Base-by-base conservation (phyloP, 192 early-diverging fungal genomes). In the Umbelopsis vinacea region DNA sequence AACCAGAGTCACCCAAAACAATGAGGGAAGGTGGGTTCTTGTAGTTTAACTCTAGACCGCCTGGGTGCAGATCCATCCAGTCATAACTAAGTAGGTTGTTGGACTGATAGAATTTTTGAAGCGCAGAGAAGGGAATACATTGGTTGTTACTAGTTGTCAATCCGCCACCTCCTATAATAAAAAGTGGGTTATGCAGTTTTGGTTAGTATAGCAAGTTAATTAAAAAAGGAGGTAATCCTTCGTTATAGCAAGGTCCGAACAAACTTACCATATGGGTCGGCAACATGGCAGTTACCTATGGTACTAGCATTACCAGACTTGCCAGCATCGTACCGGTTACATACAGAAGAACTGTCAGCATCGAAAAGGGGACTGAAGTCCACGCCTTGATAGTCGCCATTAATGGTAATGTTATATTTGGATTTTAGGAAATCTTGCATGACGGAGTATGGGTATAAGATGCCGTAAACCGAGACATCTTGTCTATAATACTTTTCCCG, bases 1-100 rank as follows among this genome's bases (percentile, higher is more conserved):
- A 73, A 78, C 76, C 76, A 52, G 40, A 66, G 40, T 78, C 69
- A 19, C 77, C 77, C 10, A 79, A 29, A 29, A 79, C 53, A 8
- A 74, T 38, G 10, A 74, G 21, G 8, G 57, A 12, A 38, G 57
- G 57, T 17, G 57, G 57, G 46, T 68, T 52, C 6, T 46, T 40
- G 37, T 68, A 37, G 22, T 38, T 50, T 17, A 74, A 46, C 14
- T 74, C 37, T 17, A 37, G 9, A 22, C 46, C 67, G 26, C 23
- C 22, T 4, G 67, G 67, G 12, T 47, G 45, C 67, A 68, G 15
- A 45, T 68, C 67, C 14, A 22, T 45, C 67, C 67, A 68, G 45
- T 68, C 67, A 24, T 22, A 68, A n/a, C 46, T 68, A 21, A 68
- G 67, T n/a, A 68, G 14, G 12, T 24, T 23, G 19, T 46, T 46